Evolutionary conservation across 805 yeast species (phyloP), one percentile per base, ranked within the genome.

Genomic region (Ogataea corticis): DNA sequence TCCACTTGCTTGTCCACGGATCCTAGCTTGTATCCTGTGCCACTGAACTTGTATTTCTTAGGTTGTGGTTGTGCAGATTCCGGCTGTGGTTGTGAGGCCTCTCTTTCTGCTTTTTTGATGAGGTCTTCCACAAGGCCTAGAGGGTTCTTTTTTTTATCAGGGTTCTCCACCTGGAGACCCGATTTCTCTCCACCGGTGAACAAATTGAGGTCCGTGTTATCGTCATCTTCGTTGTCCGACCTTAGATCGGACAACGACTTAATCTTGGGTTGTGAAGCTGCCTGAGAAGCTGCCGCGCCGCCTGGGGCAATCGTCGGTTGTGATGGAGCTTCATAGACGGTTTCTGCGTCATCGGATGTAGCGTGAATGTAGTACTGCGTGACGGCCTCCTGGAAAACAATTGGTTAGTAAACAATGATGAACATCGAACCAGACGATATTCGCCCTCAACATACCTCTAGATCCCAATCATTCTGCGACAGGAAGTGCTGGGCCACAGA

Each of bases 91-190:
- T 77, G 73, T 41, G 73, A 72, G 5, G 84, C 88, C 39, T 80
- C 77, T 51, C 76, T 74, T 59, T 82, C 79, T 4, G 91, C 90
- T 58, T 83, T 83, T 51, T 81, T 85, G 47, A 86, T 69, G 31
- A 86, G 62, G 45, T 80, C 81, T 47, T 71, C 74, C 13, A 80
- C 78, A 41, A 70, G 67, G 53, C 70, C 74, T 56, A 70, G 68
- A 37, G 73, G 66, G 50, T 61, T 62, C 33, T 59, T 63, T 46
- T 58, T 62, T 29, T 42, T 59, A 39, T 66, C 69, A 18, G 94
- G 94, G 58, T 86, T 86, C 55, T 87, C 88, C 16, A 87, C 91
- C 62, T 85, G 86, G 51, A 87, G 69, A 4, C 82, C 94, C 1
- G 91, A 84, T 46, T 87, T 86, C 62, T 85, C 91, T 43, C 83